These are phyloP conservation scores for Lentinus brumalis DNA, from an alignment of 768 basidiomycete genomes.

Conservation along the genomic window DNA sequence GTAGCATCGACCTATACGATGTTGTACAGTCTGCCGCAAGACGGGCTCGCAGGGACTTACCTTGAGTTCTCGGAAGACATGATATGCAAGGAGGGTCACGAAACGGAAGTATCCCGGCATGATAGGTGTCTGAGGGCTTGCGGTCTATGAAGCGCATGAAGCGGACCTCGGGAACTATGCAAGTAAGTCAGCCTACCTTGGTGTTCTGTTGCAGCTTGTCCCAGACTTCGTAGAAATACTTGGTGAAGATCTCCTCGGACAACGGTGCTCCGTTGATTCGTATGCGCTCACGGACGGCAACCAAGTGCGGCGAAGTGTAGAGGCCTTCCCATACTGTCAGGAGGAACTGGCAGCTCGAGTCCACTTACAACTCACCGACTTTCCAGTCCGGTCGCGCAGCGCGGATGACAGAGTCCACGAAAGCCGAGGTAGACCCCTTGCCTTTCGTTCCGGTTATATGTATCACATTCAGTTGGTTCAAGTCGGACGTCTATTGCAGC, in stretches of 20 bases:
- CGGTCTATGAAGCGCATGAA: conserved; percentile 39
- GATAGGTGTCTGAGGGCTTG: conserved; percentile 49
- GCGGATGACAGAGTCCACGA: conserved; percentile 85
- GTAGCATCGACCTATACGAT: conserved; percentile 74
- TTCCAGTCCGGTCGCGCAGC: conserved; percentile 72
- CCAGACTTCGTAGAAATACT: conserved; percentile 97
- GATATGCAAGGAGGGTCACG: conserved; percentile 89
- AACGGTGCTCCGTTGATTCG: conserved; percentile 89
- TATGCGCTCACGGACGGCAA: conserved; percentile 94
- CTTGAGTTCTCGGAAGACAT: conserved; percentile 79
- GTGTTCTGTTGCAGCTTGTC: conserved; percentile 70
- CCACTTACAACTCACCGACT: conserved; percentile 57
- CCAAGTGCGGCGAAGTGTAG: conserved; percentile 95
- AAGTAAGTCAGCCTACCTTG: conserved; percentile 42
- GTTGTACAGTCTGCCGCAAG: neutral
- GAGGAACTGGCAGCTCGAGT: neutral
- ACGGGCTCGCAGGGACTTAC: conserved; percentile 30
- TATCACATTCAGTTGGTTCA: conserved; percentile 88
- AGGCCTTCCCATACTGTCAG: conserved; percentile 55
- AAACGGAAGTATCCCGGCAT: conserved; percentile 96
- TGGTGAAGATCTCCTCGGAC: conserved; percentile 85
- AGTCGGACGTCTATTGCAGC: conserved; percentile 63
- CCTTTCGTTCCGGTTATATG: conserved; percentile 99
- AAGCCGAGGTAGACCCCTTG: conserved; percentile 96
- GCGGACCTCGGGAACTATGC: neutral